These are phyloP conservation scores for Lodderomyces jiufengensis DNA, from an alignment of 1,139 yeast genomes.

Conservation along the genomic window DNA sequence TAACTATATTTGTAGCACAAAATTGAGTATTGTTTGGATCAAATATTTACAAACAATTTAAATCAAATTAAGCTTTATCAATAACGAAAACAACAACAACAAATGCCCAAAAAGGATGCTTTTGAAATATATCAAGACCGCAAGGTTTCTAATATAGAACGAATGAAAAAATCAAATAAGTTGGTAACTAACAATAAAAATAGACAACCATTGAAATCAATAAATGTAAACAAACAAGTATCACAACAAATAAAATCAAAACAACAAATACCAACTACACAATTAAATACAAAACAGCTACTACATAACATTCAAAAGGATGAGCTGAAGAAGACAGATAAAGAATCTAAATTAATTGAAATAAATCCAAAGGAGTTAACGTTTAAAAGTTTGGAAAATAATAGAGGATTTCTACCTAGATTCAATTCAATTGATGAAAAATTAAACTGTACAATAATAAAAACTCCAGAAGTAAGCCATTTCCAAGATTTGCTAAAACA, in stretches of 20 bases:
- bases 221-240: conserved; percentile 3
- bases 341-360: background rate
- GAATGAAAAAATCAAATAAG: conserved; percentile 7
- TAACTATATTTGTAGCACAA: too few relatives aligned
- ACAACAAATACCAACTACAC: background rate
- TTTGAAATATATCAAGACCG: conserved; percentile 9
- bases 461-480: background rate
- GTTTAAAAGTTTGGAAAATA: background rate
- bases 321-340: background rate
- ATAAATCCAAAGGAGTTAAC: background rate
- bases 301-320: background rate
- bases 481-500: background rate
- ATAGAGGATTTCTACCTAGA: background rate
- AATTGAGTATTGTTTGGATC: too few relatives aligned
- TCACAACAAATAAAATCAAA: background rate
- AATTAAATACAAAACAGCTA: background rate
- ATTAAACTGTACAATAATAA: background rate
- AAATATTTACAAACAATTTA: too few relatives aligned
- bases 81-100: too few relatives aligned
- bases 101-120: conserved; percentile 6
- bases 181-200: conserved; percentile 2
- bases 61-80: too few relatives aligned
- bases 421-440: background rate
- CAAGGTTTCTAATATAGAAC: conserved; percentile 6
- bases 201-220: conserved; percentile 3